Percentiles rank a stretch among this genome's conserved stretches.
phyloP scores from a whole-genome alignment of 345 rosid genomes.

The Stellera chamaejasme region DNA sequence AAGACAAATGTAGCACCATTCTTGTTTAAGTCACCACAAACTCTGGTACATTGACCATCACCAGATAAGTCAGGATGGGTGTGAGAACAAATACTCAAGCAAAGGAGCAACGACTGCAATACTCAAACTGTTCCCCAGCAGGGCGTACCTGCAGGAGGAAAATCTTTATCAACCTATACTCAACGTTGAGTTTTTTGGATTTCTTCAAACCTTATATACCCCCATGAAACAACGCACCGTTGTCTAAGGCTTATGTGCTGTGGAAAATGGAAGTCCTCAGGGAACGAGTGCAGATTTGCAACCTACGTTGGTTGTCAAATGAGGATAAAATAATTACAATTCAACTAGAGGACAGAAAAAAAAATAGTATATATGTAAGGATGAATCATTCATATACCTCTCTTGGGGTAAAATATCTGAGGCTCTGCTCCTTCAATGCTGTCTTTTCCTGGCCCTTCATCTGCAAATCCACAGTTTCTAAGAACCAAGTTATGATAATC shows the following conservation, averaged over 20 bases:
- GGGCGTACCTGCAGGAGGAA: constrained; percentile 58
- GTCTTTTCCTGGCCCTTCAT: constrained; percentile 48
- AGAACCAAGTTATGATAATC: too few relatives aligned
- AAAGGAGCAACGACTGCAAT: constrained; percentile 84
- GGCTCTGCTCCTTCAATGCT: constrained; percentile 57
- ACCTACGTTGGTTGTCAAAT: constrained; percentile 35
- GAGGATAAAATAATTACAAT: too few relatives aligned
- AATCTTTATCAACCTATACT: too few relatives aligned
- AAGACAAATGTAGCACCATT: too few relatives aligned
- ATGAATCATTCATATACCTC: constrained; percentile 46
- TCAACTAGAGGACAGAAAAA: not conserved
- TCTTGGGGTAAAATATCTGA: constrained; percentile 87
- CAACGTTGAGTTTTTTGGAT: not conserved
- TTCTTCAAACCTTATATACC: not conserved
- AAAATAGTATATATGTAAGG: not conserved
- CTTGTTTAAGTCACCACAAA: too few relatives aligned
- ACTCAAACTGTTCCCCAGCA: constrained; percentile 92
- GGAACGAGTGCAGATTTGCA: constrained; percentile 92
- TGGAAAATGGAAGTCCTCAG: constrained; percentile 69
- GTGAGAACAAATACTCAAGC: constrained; percentile 55
- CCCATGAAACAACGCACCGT: constrained; percentile 31
- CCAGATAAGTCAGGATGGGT: constrained; percentile 23
- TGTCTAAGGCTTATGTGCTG: constrained; percentile 64
- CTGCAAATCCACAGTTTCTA: constrained; percentile 31
- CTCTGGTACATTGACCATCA: too few relatives aligned